A percentile compares a stretch with the other conserved stretches of the same genome.
phyloP scores from a whole-genome alignment of 208 protist genomes.

The Angomonas desouzai region DNA sequence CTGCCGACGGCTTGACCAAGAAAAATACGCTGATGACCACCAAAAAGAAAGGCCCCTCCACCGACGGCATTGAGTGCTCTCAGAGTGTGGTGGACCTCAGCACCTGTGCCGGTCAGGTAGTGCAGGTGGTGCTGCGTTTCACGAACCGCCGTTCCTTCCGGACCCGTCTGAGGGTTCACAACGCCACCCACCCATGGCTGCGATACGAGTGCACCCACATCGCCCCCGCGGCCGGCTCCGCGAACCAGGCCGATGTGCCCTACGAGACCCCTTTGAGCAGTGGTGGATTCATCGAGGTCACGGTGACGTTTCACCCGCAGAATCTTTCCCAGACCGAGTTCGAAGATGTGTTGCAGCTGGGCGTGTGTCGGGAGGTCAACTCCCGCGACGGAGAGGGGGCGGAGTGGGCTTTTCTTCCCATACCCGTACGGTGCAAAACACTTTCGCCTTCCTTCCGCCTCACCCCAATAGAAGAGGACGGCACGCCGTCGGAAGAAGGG shows the following conservation, averaged over 20 bases:
- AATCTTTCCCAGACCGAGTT: constrained; percentile 44
- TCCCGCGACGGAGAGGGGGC: constrained; percentile 54
- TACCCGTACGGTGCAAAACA: constrained; percentile 59
- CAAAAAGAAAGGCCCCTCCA: constrained; percentile 4
- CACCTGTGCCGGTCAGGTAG: constrained; percentile 27
- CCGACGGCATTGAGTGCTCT: constrained; percentile 53
- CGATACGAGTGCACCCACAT: constrained; percentile 42
- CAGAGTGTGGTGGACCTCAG: constrained; percentile 30
- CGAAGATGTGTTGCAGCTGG: constrained; percentile 47
- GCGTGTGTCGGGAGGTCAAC: constrained; percentile 72
- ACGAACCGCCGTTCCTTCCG: constrained; percentile 57
- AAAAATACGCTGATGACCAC: constrained; percentile 4
- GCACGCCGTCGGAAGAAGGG: not conserved
- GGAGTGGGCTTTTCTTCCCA: constrained; percentile 70
- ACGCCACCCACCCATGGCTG: constrained; percentile 70
- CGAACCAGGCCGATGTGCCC: constrained; percentile 2
- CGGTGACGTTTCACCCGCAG: constrained; percentile 56
- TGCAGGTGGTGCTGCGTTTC: constrained; percentile 49
- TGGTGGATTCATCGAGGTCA: constrained; percentile 82
- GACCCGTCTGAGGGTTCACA: constrained; percentile 54
- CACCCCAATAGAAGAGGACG: constrained; percentile 15
- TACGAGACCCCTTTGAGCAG: constrained; percentile 44
- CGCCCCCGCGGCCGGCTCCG: constrained; percentile 30
- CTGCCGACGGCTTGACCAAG: not conserved
- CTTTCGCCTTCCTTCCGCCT: constrained; percentile 52